phyloP scores from a whole-genome alignment of 179 eudicot species.

The Pouteria campechiana region DNA sequence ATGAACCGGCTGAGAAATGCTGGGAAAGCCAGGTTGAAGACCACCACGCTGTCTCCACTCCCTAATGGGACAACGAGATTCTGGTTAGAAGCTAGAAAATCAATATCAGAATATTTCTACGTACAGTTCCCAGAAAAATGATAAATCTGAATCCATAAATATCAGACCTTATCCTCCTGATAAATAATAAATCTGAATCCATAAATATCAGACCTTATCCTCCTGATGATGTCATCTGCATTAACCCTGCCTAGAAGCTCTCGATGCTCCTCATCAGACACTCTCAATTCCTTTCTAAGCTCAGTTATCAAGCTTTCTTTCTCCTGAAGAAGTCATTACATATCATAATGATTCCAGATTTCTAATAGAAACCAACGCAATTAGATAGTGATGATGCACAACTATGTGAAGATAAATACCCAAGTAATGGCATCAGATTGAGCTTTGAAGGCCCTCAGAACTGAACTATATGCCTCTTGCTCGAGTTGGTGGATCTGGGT shows the following conservation, averaged over 20 bases:
- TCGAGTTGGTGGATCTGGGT: constrained; percentile 69
- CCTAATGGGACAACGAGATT: no score
- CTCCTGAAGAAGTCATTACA: constrained; percentile 40
- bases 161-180: constrained; percentile 52
- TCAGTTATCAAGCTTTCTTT: constrained; percentile 84
- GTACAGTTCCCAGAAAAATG: not conserved
- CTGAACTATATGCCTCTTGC: constrained; percentile 81
- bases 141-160: no score
- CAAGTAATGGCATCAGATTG: constrained; percentile 88
- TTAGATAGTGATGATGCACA: not conserved
- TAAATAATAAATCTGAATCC: no score
- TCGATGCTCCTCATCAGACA: constrained; percentile 77
- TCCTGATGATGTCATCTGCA: constrained; percentile 44
- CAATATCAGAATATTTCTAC: no score
- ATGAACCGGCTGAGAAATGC: constrained; percentile 31
- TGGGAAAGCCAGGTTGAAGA: constrained; percentile 33
- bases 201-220: constrained; percentile 41
- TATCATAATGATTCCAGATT: no score
- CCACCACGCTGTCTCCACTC: constrained; percentile 68
- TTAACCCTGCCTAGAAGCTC: constrained; percentile 55
- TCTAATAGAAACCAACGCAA: constrained; percentile 10
- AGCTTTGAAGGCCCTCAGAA: constrained; percentile 86
- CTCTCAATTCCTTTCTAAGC: constrained; percentile 74
- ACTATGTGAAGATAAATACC: constrained; percentile 28
- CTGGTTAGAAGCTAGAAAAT: no score